A percentile compares a stretch with the other conserved stretches of the same genome.
Evolutionary conservation across 2,329 filamentous ascomycete species (phyloP).

Genomic region (Fusarium sp.): DNA sequence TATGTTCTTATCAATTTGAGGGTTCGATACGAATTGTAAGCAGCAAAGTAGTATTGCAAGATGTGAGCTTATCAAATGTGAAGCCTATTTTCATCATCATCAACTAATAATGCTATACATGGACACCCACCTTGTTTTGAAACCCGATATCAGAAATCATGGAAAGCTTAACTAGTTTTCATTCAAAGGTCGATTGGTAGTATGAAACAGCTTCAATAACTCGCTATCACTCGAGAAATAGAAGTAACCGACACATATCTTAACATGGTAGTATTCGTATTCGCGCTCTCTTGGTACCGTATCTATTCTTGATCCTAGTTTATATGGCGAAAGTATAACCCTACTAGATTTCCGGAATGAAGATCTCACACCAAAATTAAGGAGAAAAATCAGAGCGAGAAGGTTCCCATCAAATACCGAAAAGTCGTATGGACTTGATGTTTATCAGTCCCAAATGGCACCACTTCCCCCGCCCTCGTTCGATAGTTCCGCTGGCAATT

Average conservation of each 20-base stretch:
- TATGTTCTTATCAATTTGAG: background rate
- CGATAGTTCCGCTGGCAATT: slow-evolving; percentile 15
- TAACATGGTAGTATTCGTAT: slow-evolving; percentile 33
- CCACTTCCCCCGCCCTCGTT: slow-evolving; percentile 43
- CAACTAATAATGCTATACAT: background rate
- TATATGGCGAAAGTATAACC: background rate
- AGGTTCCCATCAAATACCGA: slow-evolving; percentile 43
- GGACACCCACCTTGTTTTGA: background rate
- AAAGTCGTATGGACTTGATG: slow-evolving; percentile 47
- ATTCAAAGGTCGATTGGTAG: background rate
- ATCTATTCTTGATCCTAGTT: background rate
- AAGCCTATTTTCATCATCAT: background rate
- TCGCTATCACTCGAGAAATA: background rate
- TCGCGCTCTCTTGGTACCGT: slow-evolving; percentile 6
- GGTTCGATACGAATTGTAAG: background rate
- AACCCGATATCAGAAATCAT: background rate
- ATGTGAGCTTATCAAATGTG: background rate
- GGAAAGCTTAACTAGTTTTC: too few relatives aligned
- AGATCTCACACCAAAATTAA: background rate
- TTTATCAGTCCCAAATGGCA: slow-evolving; percentile 42
- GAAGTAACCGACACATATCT: background rate
- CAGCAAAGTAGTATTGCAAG: background rate
- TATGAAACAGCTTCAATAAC: background rate
- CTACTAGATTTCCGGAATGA: slow-evolving; percentile 19
- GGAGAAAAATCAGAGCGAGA: slow-evolving; percentile 1